A percentile compares a stretch with the other conserved stretches of the same genome.
These are phyloP conservation scores for Paraconiothyrium brasiliense DNA, from an alignment of 2,329 filamentous ascomycete genomes.

Conservation along the genomic window DNA sequence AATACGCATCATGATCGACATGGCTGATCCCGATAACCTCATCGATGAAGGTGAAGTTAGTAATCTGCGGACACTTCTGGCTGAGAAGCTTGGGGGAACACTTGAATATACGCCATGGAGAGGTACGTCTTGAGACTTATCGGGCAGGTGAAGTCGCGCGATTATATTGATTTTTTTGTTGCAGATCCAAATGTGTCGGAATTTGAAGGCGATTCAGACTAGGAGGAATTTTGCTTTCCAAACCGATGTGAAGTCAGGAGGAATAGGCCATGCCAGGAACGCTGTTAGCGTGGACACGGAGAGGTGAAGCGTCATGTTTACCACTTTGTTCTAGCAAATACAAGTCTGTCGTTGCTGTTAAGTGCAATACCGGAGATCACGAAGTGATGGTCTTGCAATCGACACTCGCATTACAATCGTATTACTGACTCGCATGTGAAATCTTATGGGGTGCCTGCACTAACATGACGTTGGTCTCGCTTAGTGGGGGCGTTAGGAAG, in stretches of 20 bases:
- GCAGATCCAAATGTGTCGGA: slow-evolving; percentile 21
- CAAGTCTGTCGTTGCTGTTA: background rate
- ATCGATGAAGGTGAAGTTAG: slow-evolving; percentile 52
- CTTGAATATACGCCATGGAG: slow-evolving; percentile 56
- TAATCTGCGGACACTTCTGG: slow-evolving; percentile 49
- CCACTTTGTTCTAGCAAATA: background rate
- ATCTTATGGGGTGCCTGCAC: background rate
- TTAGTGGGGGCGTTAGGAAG: slow-evolving; percentile 33
- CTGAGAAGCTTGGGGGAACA: slow-evolving; percentile 52
- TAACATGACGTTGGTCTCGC: slow-evolving; percentile 28
- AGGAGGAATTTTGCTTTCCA: slow-evolving; percentile 2
- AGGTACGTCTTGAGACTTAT: slow-evolving; percentile 44
- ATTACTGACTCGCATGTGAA: background rate
- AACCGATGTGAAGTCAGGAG: background rate
- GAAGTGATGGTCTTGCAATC: background rate
- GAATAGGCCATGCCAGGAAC: background rate
- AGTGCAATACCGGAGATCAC: background rate
- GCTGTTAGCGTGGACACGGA: background rate
- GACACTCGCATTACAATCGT: slow-evolving; percentile 1
- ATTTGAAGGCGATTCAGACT: slow-evolving; percentile 27
- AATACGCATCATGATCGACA: slow-evolving; percentile 55
- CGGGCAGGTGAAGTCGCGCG: background rate
- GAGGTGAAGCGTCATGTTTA: background rate
- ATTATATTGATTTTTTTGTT: background rate
- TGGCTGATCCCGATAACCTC: slow-evolving; percentile 54